Conservation (phyloP, 2,329 filamentous ascomycete genomes). For the Tolypocladium inflatum region DNA sequence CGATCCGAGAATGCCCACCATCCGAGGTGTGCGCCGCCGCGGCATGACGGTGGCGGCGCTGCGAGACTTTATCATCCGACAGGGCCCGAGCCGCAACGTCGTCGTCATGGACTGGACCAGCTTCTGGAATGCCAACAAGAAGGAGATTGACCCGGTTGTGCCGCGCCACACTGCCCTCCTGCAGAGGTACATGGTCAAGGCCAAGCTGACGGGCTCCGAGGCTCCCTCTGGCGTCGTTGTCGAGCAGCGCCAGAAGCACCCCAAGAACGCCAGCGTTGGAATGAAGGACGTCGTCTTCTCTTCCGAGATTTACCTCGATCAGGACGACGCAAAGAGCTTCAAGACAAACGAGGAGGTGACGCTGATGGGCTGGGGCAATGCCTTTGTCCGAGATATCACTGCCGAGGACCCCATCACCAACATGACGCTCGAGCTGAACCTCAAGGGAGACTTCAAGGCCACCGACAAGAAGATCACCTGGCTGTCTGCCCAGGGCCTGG, state of each 20-base stretch:
- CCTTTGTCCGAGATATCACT: slow-evolving; percentile 61
- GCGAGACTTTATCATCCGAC: slow-evolving; percentile 75
- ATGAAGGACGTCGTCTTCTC: slow-evolving; percentile 79
- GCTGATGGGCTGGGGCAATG: slow-evolving; percentile 94
- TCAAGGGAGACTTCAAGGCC: slow-evolving; percentile 87
- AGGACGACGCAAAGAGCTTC: slow-evolving; percentile 76
- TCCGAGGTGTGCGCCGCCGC: slow-evolving; percentile 67
- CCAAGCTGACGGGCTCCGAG: slow-evolving; percentile 58
- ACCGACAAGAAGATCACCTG: slow-evolving; percentile 97
- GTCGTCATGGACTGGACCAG: slow-evolving; percentile 76
- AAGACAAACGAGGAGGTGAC: slow-evolving; percentile 84
- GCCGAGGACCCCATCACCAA: slow-evolving; percentile 50
- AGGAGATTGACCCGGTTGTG: slow-evolving; percentile 69
- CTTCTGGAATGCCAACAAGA: slow-evolving; percentile 69
- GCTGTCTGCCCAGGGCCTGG: slow-evolving; percentile 68
- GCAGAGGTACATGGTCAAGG: slow-evolving; percentile 61
- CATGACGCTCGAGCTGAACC: slow-evolving; percentile 77
- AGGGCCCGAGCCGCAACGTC: slow-evolving; percentile 76
- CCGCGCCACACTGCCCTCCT: slow-evolving; percentile 66
- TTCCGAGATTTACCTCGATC: slow-evolving; percentile 69
- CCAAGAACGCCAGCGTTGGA: slow-evolving; percentile 79
- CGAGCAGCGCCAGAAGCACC: slow-evolving; percentile 76
- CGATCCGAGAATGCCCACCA: slow-evolving; percentile 77
- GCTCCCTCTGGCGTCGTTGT: slow-evolving; percentile 52
- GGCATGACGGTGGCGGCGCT: slow-evolving; percentile 73